phyloP scores from a whole-genome alignment of 805 yeast species.

The Cyberlindnera lachancei region DNA sequence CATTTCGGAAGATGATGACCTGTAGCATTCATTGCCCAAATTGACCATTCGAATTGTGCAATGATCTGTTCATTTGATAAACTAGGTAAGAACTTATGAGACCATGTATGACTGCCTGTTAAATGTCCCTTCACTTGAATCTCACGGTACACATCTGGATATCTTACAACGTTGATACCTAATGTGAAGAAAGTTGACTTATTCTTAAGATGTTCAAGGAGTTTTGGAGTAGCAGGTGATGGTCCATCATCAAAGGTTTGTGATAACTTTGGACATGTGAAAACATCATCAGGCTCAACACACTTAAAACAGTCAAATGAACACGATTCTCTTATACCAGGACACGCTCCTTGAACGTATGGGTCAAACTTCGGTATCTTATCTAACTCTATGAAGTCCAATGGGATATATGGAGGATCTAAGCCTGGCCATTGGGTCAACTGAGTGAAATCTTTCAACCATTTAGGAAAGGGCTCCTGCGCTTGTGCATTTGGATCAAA shows the following conservation, averaged over 20 bases:
- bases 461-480: slow-evolving; percentile 56
- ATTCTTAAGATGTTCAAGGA: slow-evolving; percentile 45
- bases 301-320: slow-evolving; percentile 86
- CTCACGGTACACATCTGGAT: slow-evolving; percentile 62
- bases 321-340: slow-evolving; percentile 46
- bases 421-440: slow-evolving; percentile 75
- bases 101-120: slow-evolving; percentile 88
- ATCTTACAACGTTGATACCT: slow-evolving; percentile 71
- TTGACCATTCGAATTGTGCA: slow-evolving; percentile 90
- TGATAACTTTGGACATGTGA: slow-evolving; percentile 63
- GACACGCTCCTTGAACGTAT: slow-evolving; percentile 56
- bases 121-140: slow-evolving; percentile 62
- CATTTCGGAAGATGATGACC: slow-evolving; percentile 81
- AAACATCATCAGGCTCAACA: slow-evolving; percentile 66
- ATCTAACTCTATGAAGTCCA: slow-evolving; percentile 57
- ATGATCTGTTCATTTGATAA: slow-evolving; percentile 72
- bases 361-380: slow-evolving; percentile 41
- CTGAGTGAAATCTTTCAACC: slow-evolving; percentile 76
- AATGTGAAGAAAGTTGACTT: slow-evolving; percentile 78
- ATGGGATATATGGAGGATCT: slow-evolving; percentile 82
- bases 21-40: slow-evolving; percentile 98
- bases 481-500: slow-evolving; percentile 21
- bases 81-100: slow-evolving; percentile 77
- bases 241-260: slow-evolving; percentile 98
- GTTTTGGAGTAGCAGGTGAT: slow-evolving; percentile 54